Evolutionary conservation across 1,284 basidiomycete species (phyloP).

Genomic region (Cryptococcus hybrid): DNA sequence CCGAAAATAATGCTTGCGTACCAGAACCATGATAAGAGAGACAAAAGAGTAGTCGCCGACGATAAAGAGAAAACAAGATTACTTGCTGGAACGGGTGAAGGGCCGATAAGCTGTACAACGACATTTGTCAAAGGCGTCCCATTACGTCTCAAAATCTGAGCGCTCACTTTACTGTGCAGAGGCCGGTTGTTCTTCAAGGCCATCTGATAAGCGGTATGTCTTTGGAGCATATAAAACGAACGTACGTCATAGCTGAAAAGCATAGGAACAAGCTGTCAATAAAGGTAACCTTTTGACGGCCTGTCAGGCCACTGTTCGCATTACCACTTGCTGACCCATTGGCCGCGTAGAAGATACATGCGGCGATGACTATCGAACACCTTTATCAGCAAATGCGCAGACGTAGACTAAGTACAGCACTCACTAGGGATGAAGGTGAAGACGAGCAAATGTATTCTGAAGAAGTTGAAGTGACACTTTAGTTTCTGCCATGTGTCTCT

Average conservation of each 20-base stretch:
- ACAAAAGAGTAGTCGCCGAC: slow-evolving; percentile 34
- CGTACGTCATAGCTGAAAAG: slow-evolving; percentile 40
- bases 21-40: slow-evolving; percentile 35
- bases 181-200: slow-evolving; percentile 23
- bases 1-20: slow-evolving; percentile 33
- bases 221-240: not conserved
- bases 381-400: not conserved
- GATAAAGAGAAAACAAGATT: slow-evolving; percentile 38
- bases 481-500: too few species aligned
- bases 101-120: slow-evolving; percentile 24
- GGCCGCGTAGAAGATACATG: slow-evolving; percentile 32
- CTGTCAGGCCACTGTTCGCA: slow-evolving; percentile 14
- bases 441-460: slow-evolving; percentile 33
- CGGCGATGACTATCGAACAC: slow-evolving; percentile 17
- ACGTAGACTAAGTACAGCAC: not conserved
- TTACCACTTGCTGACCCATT: slow-evolving; percentile 27
- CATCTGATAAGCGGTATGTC: slow-evolving; percentile 1
- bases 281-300: slow-evolving; percentile 25
- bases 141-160: too few species aligned
- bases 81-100: slow-evolving; percentile 36
- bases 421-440: slow-evolving; percentile 34
- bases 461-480: slow-evolving; percentile 34
- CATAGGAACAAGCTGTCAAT: slow-evolving; percentile 35
- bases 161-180: slow-evolving; percentile 34
- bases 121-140: not conserved